Conservation (phyloP, 495 filamentous ascomycete genomes). For the Penicillium tannophilum region DNA sequence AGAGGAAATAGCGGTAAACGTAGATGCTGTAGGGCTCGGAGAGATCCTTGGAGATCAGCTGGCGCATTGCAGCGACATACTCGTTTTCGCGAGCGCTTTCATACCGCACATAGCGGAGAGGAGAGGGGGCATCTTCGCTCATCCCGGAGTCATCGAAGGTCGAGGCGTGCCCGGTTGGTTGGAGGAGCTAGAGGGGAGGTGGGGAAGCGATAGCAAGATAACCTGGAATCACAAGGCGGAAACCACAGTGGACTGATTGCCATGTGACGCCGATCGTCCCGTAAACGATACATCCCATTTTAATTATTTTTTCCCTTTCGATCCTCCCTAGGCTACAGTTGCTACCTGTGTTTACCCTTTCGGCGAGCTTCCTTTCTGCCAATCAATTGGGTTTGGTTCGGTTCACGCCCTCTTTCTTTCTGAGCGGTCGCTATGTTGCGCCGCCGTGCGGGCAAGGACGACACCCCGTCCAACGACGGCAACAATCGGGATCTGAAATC, state of each 20-base stretch:
- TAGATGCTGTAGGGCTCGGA: slow-evolving; percentile 99
- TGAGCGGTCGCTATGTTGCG: slow-evolving; percentile 41
- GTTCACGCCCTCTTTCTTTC: slow-evolving; percentile 2
- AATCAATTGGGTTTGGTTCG: slow-evolving; percentile 10
- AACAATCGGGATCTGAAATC: slow-evolving; percentile 12
- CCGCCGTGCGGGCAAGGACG: slow-evolving; percentile 44
- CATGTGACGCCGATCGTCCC: slow-evolving; percentile 42
- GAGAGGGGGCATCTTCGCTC: slow-evolving; percentile 32
- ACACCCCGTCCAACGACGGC: slow-evolving; percentile 19
- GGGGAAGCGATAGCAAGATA: slow-evolving; percentile 13
- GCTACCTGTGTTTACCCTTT: slow-evolving; percentile 5
- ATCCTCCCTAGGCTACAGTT: not conserved
- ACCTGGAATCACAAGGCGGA: slow-evolving; percentile 14
- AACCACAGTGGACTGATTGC: slow-evolving; percentile 20
- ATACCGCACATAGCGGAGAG: slow-evolving; percentile 84
- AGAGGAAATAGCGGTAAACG: slow-evolving; percentile 98
- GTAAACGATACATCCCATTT: slow-evolving; percentile 7
- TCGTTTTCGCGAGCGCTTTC: slow-evolving; percentile 72
- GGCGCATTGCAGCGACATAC: slow-evolving; percentile 85
- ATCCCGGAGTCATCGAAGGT: slow-evolving; percentile 26
- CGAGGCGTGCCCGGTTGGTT: slow-evolving; percentile 8
- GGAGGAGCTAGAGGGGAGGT: slow-evolving; percentile 5
- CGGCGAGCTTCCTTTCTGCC: not conserved
- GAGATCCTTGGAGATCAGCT: slow-evolving; percentile 93
- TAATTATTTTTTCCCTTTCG: slow-evolving; percentile 8